Percentiles rank a stretch among this genome's conserved stretches.
Conservation (phyloP, 805 yeast species). For the Ogataea thermomethanolica region DNA sequence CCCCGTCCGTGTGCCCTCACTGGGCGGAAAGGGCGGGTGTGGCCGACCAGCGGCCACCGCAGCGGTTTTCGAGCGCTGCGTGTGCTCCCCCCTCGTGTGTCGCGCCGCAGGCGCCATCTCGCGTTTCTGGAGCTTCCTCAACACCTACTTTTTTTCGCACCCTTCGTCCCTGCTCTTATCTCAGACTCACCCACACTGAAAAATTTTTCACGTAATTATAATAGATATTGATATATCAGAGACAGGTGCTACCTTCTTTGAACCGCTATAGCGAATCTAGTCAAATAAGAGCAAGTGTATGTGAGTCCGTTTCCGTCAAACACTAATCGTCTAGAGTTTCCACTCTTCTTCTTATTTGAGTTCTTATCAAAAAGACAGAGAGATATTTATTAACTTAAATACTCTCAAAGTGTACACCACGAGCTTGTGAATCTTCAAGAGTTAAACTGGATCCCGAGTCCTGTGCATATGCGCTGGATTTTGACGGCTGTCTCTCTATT, state of each 20-base stretch:
- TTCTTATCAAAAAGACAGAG: slow-evolving; percentile 10
- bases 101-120: no score
- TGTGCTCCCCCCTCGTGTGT: no score
- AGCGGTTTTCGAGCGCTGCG: no score
- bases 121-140: no score
- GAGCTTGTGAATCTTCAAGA: slow-evolving; percentile 25
- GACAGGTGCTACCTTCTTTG: slow-evolving; percentile 4
- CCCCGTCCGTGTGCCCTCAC: no score
- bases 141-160: not conserved
- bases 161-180: not conserved
- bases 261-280: slow-evolving; percentile 6
- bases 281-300: slow-evolving; percentile 12
- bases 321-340: slow-evolving; percentile 6
- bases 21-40: no score
- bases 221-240: slow-evolving; percentile 6
- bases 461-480: slow-evolving; percentile 18
- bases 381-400: slow-evolving; percentile 28
- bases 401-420: slow-evolving; percentile 18
- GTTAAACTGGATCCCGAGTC: slow-evolving; percentile 31
- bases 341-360: slow-evolving; percentile 14
- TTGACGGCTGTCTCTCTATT: slow-evolving; percentile 37
- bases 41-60: no score
- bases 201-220: slow-evolving; percentile 9
- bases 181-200: slow-evolving; percentile 1
- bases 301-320: not conserved